Evolutionary conservation across 768 basidiomycete species (phyloP).

Genomic region (Psilocybe tampanensis): DNA sequence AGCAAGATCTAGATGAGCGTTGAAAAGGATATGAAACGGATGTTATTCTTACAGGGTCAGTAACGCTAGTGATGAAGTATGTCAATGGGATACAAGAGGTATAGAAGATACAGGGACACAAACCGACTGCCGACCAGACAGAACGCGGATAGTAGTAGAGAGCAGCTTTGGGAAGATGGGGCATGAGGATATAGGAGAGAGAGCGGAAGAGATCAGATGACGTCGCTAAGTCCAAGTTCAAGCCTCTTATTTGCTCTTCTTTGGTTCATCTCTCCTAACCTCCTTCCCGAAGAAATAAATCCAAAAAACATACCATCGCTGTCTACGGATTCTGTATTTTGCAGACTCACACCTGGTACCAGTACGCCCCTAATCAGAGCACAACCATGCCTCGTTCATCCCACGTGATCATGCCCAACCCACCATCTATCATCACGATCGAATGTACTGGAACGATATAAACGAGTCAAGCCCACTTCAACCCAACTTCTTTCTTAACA

Average conservation of each 20-base stretch:
- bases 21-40: not conserved
- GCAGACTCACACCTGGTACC: not conserved
- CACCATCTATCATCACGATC: constrained; percentile 22
- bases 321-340: too few relatives aligned
- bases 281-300: too few relatives aligned
- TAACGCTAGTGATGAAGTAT: constrained; percentile 39
- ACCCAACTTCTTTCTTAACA: not conserved
- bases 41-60: constrained; percentile 52
- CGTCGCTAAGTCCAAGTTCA: too few relatives aligned
- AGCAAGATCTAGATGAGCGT: not conserved
- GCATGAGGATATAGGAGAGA: constrained; percentile 18
- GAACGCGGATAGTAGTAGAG: constrained; percentile 68
- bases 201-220: not conserved
- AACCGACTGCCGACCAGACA: constrained; percentile 69
- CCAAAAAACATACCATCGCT: too few relatives aligned
- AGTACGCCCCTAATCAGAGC: not conserved
- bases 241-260: not conserved
- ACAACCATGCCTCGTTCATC: not conserved
- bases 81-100: not conserved
- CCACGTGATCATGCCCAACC: constrained; percentile 20
- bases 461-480: constrained; percentile 5
- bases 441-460: constrained; percentile 39
- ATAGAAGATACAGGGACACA: constrained; percentile 19
- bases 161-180: constrained; percentile 69
- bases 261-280: too few relatives aligned